Evolutionary conservation across 2,329 filamentous ascomycete genomes (phyloP), one percentile per base, ranked within the genome.

Genomic region (Exophiala sp.): DNA sequence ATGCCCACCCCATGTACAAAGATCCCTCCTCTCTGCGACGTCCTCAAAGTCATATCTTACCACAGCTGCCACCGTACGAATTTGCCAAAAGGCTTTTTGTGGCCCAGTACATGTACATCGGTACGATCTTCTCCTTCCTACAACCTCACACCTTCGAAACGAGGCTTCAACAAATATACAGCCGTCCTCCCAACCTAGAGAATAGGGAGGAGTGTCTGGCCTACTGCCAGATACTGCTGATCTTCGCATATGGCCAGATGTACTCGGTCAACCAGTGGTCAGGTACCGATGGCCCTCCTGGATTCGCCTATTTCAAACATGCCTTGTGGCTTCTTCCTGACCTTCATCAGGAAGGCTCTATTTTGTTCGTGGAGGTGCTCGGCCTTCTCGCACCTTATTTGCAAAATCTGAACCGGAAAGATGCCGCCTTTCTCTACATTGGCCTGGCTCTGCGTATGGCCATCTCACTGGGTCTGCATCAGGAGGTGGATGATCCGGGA

Each of bases 231-330:
- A 64, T 77, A 2, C 64, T 80, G 2, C 63, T 78, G 32, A 71
- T 79, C 3, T 65, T 80, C 8, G 75, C 77, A 0, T 78, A 77
- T 56, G 77, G 77, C 0, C 72, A 78, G 53, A 69, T 79, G 56
- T 80, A 80, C 58, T 78, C 75, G 2, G 69, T 80, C 41, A 80
- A 80, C 55, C 74, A 78, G 46, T 77, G 73, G 73, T 71, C 73
- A 0, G 70, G 71, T 39, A 70, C 69, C 57, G 70, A 74, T 34
- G 74, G 76, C 0, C 77, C 77, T 0, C 77, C 77, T 0, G 77
- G 77, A 0, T 79, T 79, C 58, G 70, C 72, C 11, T 80, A 76
- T 53, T 80, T 80, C 60, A 71, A 71, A 16, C 68, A 73, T 45
- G 74, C 76, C 0, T 55, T 79, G 21, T 69, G 71, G 21, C 70